Percentiles rank a stretch among this genome's conserved stretches.
Conservation (phyloP, 371 early-diverging fungal species). For the Mortierella sp. region DNA sequence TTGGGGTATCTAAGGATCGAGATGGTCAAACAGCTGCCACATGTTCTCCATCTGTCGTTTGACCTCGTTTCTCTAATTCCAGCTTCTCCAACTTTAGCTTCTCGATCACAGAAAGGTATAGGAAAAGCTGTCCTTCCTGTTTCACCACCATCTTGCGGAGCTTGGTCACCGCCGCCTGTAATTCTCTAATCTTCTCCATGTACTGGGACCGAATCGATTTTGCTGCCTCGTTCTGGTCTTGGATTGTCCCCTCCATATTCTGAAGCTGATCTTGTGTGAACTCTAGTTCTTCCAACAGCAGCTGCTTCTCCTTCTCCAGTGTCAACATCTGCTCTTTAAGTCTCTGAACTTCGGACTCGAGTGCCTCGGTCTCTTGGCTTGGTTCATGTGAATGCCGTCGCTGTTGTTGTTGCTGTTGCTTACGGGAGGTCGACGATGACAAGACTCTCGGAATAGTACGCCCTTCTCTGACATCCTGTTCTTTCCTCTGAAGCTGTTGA, state of each 20-base stretch:
- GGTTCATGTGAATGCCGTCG: not conserved
- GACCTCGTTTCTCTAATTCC: not conserved
- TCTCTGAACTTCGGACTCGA: slow-evolving; percentile 7
- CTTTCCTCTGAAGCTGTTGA: slow-evolving; percentile 20
- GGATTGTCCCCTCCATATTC: slow-evolving; percentile 26
- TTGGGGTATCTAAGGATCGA: no score
- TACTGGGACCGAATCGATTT: slow-evolving; percentile 24
- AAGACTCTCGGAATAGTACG: not conserved
- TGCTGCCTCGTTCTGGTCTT: slow-evolving; percentile 34
- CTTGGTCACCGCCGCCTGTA: slow-evolving; percentile 14
- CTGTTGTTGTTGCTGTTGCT: not conserved
- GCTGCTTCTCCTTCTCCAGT: slow-evolving; percentile 26
- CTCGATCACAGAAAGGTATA: slow-evolving; percentile 45
- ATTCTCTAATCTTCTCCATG: slow-evolving; percentile 7
- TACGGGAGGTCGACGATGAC: slow-evolving; percentile 17
- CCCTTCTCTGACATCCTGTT: not conserved
- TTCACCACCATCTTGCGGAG: slow-evolving; percentile 25
- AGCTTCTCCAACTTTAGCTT: slow-evolving; percentile 32
- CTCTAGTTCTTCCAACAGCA: slow-evolving; percentile 14
- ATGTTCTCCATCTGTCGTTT: not conserved
- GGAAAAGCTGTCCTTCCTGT: slow-evolving; percentile 39
- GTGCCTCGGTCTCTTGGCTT: not conserved
- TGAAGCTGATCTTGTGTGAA: slow-evolving; percentile 13
- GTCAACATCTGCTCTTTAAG: slow-evolving; percentile 14
- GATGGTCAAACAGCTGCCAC: not conserved